Conservation (phyloP, 805 yeast species). For the Vanderwaltozyma yarrowii region DNA sequence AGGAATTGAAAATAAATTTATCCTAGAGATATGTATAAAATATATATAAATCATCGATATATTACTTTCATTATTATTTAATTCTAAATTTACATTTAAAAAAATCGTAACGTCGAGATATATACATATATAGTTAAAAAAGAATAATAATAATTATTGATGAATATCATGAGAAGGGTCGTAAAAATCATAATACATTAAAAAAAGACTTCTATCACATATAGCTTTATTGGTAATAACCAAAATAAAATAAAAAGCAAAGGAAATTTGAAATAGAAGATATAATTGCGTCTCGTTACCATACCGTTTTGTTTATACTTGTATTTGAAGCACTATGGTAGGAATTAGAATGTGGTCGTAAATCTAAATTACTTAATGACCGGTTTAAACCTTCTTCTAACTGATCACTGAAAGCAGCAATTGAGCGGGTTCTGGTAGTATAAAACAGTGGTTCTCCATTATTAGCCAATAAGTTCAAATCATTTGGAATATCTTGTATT, state of each 20-base stretch:
- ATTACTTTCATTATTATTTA: too few species aligned
- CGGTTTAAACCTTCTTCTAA: slow-evolving; percentile 24
- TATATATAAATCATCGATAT: too few species aligned
- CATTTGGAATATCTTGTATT: background rate
- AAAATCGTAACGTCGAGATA: background rate
- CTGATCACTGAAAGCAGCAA: slow-evolving; percentile 12
- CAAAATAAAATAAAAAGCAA: background rate
- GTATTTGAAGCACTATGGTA: background rate
- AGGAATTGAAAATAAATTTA: too few species aligned
- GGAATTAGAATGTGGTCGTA: slow-evolving; percentile 4
- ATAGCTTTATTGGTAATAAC: background rate
- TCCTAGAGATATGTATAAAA: too few species aligned
- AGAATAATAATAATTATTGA: too few species aligned
- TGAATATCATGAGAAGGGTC: background rate
- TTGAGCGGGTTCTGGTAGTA: background rate
- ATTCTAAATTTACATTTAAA: background rate
- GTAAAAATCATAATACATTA: slow-evolving; percentile 1
- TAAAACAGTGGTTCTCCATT: background rate
- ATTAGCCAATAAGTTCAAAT: background rate
- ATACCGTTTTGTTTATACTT: background rate
- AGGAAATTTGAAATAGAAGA: too few species aligned
- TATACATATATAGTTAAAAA: too few species aligned
- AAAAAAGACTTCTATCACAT: too few species aligned
- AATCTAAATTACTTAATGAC: slow-evolving; percentile 25
- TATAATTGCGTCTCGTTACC: background rate